Conservation (phyloP, 164 flowering plant genomes). For the Paratinospora sagittata region DNA sequence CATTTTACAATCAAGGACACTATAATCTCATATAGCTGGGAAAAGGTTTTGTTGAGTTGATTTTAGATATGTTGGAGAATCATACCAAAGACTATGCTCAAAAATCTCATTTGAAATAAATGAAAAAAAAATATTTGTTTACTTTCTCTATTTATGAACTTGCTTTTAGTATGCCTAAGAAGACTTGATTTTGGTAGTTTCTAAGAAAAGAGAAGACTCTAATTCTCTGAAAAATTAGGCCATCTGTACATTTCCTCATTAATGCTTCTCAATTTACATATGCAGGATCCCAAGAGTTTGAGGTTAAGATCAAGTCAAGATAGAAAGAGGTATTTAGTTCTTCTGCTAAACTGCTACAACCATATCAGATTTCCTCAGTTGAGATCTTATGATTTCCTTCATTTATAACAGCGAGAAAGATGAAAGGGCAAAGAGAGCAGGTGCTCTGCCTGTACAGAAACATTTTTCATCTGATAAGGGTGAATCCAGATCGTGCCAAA, state of each 20-base stretch:
- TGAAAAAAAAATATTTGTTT: not conserved
- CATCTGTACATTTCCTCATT: not conserved
- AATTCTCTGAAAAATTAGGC: not conserved
- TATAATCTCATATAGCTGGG: no score
- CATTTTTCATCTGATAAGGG: constrained; percentile 23
- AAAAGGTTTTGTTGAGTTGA: no score
- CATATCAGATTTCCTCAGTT: not conserved
- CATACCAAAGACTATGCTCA: no score
- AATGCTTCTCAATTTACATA: not conserved
- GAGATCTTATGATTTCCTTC: not conserved
- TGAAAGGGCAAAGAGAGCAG: constrained; percentile 27
- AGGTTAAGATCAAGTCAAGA: constrained; percentile 28
- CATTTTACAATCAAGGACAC: no score
- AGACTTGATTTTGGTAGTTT: not conserved
- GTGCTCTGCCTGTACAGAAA: constrained; percentile 20
- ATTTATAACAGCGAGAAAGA: constrained; percentile 29
- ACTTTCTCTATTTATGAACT: not conserved
- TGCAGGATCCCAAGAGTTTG: constrained; percentile 32
- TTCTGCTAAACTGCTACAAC: not conserved
- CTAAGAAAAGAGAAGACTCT: not conserved
- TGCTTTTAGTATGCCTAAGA: not conserved
- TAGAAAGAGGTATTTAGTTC: constrained; percentile 36
- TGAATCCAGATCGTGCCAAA: constrained; percentile 25
- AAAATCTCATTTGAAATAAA: no score
- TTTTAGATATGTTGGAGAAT: no score